Evolutionary conservation across 176 grass and related monocot genomes (phyloP), one percentile per base, ranked within the genome.

Genomic region (Cenchrus americanus): DNA sequence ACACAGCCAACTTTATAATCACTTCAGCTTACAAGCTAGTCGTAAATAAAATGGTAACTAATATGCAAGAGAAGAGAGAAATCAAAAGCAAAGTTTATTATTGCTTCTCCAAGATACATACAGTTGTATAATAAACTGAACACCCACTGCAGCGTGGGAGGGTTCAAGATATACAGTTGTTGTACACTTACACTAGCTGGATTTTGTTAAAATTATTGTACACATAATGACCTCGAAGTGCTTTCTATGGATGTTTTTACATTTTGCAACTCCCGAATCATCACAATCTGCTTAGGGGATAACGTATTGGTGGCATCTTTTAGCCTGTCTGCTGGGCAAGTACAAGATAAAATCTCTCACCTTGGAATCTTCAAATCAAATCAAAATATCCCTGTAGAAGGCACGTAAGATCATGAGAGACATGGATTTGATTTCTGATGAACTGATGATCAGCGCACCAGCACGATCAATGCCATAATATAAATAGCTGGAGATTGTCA

Each of bases 331-430:
- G 13, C 18, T 66, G 18, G 0, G 11, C 0, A 83, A 50, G 6
- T 18, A 17, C 37, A 26, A 69, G 6, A 66, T 19, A 42, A 55
- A 68, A 19, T 55, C 32, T 66, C 67, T 43, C 48, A 21, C 66
- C 53, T 47, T 34, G 74, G n/a, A 89, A 37, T 76, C 57, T 65
- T 82, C 65, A 71, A 59, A 81, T 65, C 71, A 65, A 86, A 72
- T 60, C 58, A 72, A 58, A 78, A 72, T 2, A 48, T 48, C 51
- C 83, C 73, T 82, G 73, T 37, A 37, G 34, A 19, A 78, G 11
- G 41, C 18, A 43, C 48, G 57, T 27, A 77, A 79, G 43, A 63
- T 4, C 17, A 50, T 65, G 9, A 48, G 59, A 17, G 9, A 6
- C 44, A 64, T 51, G 42, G 14, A 78, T 26, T 48, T 62, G 75